phyloP scores from a whole-genome alignment of 2,329 filamentous ascomycete species.

The Thielaviopsis punctulata region DNA sequence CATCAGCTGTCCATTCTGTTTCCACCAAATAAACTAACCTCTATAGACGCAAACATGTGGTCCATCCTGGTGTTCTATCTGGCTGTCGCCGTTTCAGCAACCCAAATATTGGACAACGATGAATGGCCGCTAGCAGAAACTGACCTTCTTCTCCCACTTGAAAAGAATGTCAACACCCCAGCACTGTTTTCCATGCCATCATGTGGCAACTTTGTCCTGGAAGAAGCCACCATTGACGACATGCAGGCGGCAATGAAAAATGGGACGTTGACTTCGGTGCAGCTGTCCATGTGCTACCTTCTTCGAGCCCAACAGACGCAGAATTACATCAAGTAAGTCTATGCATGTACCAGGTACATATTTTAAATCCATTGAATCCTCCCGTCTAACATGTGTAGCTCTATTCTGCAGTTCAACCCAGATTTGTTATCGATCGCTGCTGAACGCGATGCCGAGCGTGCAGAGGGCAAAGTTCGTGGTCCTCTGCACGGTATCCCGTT shows the following conservation, averaged over 20 bases:
- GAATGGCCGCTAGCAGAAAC: not conserved
- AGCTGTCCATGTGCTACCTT: conserved; percentile 46
- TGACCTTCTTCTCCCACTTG: conserved; percentile 19
- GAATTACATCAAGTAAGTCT: conserved; percentile 41
- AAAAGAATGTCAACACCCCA: conserved; percentile 21
- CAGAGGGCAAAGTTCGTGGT: conserved; percentile 36
- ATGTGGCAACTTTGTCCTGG: conserved; percentile 43
- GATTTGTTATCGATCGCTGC: conserved; percentile 46
- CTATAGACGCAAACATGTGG: not conserved
- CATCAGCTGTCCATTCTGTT: no score
- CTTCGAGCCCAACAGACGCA: conserved; percentile 43
- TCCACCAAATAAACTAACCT: no score
- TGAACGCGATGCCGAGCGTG: conserved; percentile 42
- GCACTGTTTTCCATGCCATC: conserved; percentile 42
- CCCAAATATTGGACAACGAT: not conserved
- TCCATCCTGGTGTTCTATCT: not conserved
- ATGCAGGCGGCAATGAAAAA: conserved; percentile 40
- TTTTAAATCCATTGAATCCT: not conserved
- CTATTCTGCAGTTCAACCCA: conserved; percentile 50
- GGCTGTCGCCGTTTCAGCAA: not conserved
- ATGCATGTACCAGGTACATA: not conserved
- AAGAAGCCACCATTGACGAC: conserved; percentile 53
- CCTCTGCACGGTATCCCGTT: conserved; percentile 62
- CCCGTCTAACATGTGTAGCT: conserved; percentile 19
- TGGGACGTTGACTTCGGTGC: conserved; percentile 37